A percentile compares a stretch with the other conserved stretches of the same genome.
Evolutionary conservation across 2,329 filamentous ascomycete genomes (phyloP).

Genomic region (Trichophyton benhamiae): DNA sequence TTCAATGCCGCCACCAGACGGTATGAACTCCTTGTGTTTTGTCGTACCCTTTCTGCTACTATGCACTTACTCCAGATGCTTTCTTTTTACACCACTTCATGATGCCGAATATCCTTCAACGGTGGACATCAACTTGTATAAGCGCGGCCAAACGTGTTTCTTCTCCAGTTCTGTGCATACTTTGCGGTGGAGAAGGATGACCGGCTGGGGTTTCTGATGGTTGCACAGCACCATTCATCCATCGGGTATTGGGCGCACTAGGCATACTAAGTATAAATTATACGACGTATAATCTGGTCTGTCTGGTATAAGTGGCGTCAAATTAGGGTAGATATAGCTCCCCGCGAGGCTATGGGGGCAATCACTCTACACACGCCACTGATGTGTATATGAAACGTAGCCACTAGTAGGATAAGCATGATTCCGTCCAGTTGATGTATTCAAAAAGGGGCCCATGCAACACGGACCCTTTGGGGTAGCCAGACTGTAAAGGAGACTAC

Average conservation of each 20-base stretch:
- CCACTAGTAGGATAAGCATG: neutral
- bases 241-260: neutral
- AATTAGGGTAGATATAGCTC: neutral
- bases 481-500: neutral
- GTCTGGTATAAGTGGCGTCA: neutral
- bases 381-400: neutral
- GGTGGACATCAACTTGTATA: neutral
- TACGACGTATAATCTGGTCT: neutral
- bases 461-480: neutral
- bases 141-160: neutral
- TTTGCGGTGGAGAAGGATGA: neutral
- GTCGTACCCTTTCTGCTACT: neutral
- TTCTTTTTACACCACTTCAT: neutral
- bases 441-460: neutral
- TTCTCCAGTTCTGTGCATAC: neutral
- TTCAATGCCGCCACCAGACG: neutral
- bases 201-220: neutral
- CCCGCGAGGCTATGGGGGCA: neutral
- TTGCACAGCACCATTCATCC: neutral
- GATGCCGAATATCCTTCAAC: neutral
- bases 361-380: neutral
- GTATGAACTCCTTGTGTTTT: neutral
- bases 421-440: neutral
- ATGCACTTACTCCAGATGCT: neutral
- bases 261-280: neutral